Evolutionary conservation across 78 protist genomes (phyloP).

Genomic region (Polysphondylium violaceum): DNA sequence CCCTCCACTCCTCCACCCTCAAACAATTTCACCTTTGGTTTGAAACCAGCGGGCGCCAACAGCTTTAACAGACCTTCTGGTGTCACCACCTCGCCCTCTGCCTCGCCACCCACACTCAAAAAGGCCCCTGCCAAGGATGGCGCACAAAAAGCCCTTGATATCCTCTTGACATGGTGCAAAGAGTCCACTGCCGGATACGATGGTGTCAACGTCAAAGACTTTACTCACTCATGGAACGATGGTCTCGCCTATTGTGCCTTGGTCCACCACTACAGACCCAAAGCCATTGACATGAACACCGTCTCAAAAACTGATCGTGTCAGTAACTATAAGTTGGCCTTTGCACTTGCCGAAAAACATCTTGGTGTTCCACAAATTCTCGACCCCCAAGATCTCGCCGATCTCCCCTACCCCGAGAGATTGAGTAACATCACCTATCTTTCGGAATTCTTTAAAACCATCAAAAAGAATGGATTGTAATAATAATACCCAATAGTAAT

Average conservation of each 20-base stretch:
- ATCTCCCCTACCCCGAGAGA: conserved; percentile 74
- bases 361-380: conserved; percentile 82
- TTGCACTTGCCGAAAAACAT: conserved; percentile 73
- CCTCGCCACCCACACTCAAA: conserved; percentile 9
- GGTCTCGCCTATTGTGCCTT: conserved; percentile 86
- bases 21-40: background rate
- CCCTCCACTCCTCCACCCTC: conserved; percentile 12
- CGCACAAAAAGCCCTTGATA: conserved; percentile 51
- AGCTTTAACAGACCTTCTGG: background rate
- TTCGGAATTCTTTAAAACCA: conserved; percentile 66
- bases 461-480: conserved; percentile 45
- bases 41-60: conserved; percentile 37
- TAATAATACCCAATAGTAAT: too few relatives aligned
- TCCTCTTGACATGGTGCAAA: conserved; percentile 79
- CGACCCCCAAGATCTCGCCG: conserved; percentile 83
- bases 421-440: conserved; percentile 77
- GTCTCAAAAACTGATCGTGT: background rate
- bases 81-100: background rate
- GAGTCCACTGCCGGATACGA: conserved; percentile 50
- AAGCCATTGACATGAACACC: conserved; percentile 31
- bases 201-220: conserved; percentile 68
- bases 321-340: conserved; percentile 72
- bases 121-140: conserved; percentile 25
- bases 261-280: conserved; percentile 76
- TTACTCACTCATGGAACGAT: conserved; percentile 72